Conservation (phyloP, 2,329 filamentous ascomycete species). For the Lachnellula arida region DNA sequence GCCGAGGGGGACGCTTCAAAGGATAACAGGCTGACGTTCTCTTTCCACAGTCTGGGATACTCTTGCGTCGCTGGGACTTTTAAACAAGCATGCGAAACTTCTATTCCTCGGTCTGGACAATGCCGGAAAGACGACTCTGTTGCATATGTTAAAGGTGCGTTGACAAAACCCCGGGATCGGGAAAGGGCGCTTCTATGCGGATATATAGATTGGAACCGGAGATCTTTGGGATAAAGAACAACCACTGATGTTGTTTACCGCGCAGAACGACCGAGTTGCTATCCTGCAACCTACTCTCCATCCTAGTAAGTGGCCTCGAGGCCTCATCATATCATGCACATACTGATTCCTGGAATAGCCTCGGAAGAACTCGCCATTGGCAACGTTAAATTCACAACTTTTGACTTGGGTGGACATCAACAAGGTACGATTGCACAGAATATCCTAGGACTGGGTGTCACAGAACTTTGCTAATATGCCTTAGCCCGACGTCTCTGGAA, state of each 20-base stretch:
- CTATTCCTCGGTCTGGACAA: conserved; percentile 92
- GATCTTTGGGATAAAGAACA: neutral
- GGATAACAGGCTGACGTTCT: conserved; percentile 29
- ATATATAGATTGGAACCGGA: conserved; percentile 1
- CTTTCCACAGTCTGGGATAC: conserved; percentile 72
- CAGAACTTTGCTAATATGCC: conserved; percentile 12
- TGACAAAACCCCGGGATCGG: neutral
- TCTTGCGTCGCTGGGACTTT: conserved; percentile 77
- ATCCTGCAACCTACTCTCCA: conserved; percentile 88
- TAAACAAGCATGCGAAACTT: conserved; percentile 95
- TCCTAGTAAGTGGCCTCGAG: conserved; percentile 56
- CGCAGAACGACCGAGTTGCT: conserved; percentile 84
- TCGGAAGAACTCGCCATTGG: conserved; percentile 91
- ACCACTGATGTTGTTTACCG: conserved; percentile 14
- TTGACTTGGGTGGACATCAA: conserved; percentile 89
- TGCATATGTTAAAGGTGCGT: conserved; percentile 91
- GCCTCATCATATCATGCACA: conserved; percentile 3
- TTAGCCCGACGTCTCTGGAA: conserved; percentile 88
- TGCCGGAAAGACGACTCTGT: conserved; percentile 87
- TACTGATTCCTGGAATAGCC: conserved; percentile 44
- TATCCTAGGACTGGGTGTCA: neutral
- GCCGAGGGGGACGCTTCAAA: neutral
- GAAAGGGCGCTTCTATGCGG: neutral
- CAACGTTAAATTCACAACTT: conserved; percentile 91
- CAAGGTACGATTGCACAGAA: conserved; percentile 55